Percentiles rank a stretch among this genome's conserved stretches.
Conservation (phyloP, 2,329 filamentous ascomycete species). For the Dothistroma pini region DNA sequence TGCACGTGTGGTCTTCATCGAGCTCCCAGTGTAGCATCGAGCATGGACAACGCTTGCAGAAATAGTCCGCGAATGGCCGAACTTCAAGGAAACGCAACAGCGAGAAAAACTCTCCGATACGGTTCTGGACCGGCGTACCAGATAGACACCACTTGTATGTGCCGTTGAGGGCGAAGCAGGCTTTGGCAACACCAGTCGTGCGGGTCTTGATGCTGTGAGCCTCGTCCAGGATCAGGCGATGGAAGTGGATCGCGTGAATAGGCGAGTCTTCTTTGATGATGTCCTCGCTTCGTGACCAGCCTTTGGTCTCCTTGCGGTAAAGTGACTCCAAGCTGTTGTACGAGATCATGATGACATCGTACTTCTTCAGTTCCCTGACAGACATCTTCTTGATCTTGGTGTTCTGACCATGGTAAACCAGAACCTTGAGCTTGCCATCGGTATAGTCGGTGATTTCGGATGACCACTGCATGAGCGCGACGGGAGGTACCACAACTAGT, state of each 20-base stretch:
- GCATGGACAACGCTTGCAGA: conserved; percentile 84
- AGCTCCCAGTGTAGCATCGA: conserved; percentile 80
- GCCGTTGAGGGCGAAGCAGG: conserved; percentile 85
- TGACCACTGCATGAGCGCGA: conserved; percentile 37
- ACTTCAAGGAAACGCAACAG: conserved; percentile 87
- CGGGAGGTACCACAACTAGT: conserved; percentile 18
- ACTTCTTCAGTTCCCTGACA: conserved; percentile 69
- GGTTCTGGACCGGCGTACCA: conserved; percentile 84
- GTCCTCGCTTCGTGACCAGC: conserved; percentile 75
- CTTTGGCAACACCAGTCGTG: conserved; percentile 86
- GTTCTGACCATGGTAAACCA: conserved; percentile 87
- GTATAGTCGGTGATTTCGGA: conserved; percentile 63
- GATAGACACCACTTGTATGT: conserved; percentile 94
- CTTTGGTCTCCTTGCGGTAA: conserved; percentile 87
- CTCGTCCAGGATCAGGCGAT: conserved; percentile 90
- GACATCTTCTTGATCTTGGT: conserved; percentile 74
- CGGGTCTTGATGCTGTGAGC: conserved; percentile 92
- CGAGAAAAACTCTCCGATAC: conserved; percentile 28
- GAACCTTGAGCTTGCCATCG: conserved; percentile 81
- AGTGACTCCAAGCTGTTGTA: conserved; percentile 90
- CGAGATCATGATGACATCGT: conserved; percentile 92
- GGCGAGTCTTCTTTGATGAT: conserved; percentile 71
- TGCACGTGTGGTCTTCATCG: conserved; percentile 67
- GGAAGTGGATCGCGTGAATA: conserved; percentile 82
- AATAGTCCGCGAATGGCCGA: conserved; percentile 84